Percentiles rank a stretch among this genome's conserved stretches.
Conservation (phyloP, 225 moss, liverwort and hornwort species). For the Anthoceros angustus region DNA sequence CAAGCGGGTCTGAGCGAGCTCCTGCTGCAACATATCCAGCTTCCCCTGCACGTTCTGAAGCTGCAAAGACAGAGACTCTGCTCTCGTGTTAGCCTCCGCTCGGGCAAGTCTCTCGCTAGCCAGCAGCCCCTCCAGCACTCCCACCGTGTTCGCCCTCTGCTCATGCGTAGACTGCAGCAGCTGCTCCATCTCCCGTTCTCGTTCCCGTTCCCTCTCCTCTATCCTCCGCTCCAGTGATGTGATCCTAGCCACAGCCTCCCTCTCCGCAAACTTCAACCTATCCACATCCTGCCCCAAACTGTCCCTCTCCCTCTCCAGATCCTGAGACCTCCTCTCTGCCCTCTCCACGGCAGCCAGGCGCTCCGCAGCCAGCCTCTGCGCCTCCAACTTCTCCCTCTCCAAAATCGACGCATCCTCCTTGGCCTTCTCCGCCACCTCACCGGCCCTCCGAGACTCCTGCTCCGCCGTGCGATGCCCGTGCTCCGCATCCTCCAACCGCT, state of each 20-base stretch:
- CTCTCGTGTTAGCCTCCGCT: constrained; percentile 47
- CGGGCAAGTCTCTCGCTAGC: constrained; percentile 58
- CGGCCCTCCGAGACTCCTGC: constrained; percentile 37
- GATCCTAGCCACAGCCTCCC: constrained; percentile 36
- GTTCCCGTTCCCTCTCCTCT: constrained; percentile 54
- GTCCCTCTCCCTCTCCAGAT: constrained; percentile 43
- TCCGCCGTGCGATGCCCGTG: constrained; percentile 30
- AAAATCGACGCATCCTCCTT: constrained; percentile 34
- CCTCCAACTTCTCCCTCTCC: constrained; percentile 55
- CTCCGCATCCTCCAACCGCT: constrained; percentile 54
- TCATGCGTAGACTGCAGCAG: constrained; percentile 47
- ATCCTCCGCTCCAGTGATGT: constrained; percentile 40
- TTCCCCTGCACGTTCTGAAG: constrained; percentile 53
- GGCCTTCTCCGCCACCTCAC: constrained; percentile 53
- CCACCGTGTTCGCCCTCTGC: constrained; percentile 66
- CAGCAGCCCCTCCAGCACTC: constrained; percentile 55
- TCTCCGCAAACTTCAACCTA: constrained; percentile 24
- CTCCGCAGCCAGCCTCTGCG: constrained; percentile 56
- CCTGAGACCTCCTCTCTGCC: constrained; percentile 29
- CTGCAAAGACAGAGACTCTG: constrained; percentile 62
- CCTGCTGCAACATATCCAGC: constrained; percentile 47
- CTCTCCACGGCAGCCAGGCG: constrained; percentile 45
- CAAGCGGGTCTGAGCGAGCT: constrained; percentile 49
- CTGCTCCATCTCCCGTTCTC: constrained; percentile 33
- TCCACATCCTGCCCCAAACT: constrained; percentile 43